These are phyloP conservation scores for Furcasterigmium sp. DNA, from an alignment of 2,329 filamentous ascomycete species.

Conservation along the genomic window DNA sequence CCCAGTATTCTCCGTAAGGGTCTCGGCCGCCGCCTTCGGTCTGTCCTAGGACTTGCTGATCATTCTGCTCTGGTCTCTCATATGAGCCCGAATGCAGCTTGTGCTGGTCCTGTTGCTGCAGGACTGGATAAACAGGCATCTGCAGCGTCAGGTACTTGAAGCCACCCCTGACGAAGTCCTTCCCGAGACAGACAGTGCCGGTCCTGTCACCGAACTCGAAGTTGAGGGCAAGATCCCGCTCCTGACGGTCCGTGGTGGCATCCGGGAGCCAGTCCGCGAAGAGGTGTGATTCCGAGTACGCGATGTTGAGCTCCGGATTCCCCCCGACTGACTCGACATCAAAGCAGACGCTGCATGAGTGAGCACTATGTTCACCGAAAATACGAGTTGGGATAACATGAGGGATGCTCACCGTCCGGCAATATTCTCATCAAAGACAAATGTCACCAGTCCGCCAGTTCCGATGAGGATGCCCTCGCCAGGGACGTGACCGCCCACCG, in stretches of 20 bases:
- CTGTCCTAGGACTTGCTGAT: constrained; percentile 13
- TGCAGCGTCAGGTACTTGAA: constrained; percentile 37
- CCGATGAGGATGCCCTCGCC: constrained; percentile 19
- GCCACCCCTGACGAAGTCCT: constrained; percentile 27
- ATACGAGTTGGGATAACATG: too few species aligned
- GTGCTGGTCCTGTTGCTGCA: constrained; percentile 10
- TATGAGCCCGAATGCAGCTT: too few species aligned
- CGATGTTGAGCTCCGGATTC: constrained; percentile 18
- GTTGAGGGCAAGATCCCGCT: constrained; percentile 16
- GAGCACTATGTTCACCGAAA: too few species aligned
- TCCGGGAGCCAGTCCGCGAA: constrained; percentile 15
- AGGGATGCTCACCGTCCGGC: constrained; percentile 25
- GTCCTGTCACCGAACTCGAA: constrained; percentile 19
- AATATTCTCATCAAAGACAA: constrained; percentile 35
- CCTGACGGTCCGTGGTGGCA: constrained; percentile 16
- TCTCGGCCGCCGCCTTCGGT: constrained; percentile 5
- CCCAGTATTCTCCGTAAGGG: constrained; percentile 16
- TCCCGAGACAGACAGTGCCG: constrained; percentile 25
- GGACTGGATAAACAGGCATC: constrained; percentile 30
- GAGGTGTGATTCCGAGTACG: constrained; percentile 16
- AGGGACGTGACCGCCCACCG: constrained; percentile 4
- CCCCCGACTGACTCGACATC: constrained; percentile 20
- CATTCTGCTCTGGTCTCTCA: constrained; percentile 12
- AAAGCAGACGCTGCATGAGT: constrained; percentile 24
- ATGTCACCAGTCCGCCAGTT: constrained; percentile 25